Evolutionary conservation across 345 rosid genomes (phyloP).

Genomic region (Pelargonium nanum): DNA sequence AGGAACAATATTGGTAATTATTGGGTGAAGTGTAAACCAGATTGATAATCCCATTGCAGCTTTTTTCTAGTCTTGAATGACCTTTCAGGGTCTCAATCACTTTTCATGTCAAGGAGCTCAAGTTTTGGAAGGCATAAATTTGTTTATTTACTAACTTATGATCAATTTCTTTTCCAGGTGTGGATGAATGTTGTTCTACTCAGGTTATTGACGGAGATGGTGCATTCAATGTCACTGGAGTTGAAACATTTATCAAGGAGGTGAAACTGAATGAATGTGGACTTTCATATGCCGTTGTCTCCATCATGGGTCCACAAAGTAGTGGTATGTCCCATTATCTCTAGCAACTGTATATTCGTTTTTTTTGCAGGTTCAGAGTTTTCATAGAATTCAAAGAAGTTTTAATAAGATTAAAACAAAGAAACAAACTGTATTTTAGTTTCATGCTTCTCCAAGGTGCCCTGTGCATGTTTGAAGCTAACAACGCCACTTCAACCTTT

Average conservation of each 20-base stretch:
- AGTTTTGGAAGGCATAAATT: not conserved
- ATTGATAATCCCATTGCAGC: no score
- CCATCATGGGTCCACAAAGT: slow-evolving; percentile 16
- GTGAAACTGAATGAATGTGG: slow-evolving; percentile 7
- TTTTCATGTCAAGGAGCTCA: not conserved
- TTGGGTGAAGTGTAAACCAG: not conserved
- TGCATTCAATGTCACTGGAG: slow-evolving; percentile 7
- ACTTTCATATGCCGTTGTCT: slow-evolving; percentile 13
- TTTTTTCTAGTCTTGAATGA: not conserved
- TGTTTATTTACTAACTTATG: not conserved
- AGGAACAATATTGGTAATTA: not conserved
- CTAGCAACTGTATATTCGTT: not conserved
- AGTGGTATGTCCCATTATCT: slow-evolving; percentile 2
- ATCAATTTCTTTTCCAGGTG: not conserved
- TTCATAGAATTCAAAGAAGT: no score
- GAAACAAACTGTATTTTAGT: not conserved
- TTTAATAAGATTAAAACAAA: no score
- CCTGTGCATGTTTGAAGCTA: not conserved
- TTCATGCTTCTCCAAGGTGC: not conserved
- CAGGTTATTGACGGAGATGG: slow-evolving; percentile 14
- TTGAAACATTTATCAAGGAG: slow-evolving; percentile 5
- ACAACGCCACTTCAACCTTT: not conserved
- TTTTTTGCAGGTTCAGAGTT: no score
- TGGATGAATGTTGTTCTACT: slow-evolving; percentile 6
- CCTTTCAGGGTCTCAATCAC: not conserved